phyloP scores from a whole-genome alignment of 106 monocot genomes.

The Vanilla planifolia region DNA sequence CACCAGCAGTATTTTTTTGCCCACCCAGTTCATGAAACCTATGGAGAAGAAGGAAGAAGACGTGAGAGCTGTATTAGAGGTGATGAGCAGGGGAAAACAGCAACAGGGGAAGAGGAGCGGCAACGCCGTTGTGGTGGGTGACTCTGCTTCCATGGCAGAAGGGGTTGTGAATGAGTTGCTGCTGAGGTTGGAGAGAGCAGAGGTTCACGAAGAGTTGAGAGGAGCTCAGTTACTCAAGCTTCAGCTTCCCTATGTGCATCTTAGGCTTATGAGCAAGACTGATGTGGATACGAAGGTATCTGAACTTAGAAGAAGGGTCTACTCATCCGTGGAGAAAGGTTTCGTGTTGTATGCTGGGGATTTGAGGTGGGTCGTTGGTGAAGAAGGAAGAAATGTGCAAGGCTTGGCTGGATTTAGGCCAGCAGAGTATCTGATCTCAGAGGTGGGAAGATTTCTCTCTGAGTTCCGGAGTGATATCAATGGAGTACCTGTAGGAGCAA shows the following conservation, averaged over 20 bases:
- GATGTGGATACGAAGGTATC: constrained; percentile 58
- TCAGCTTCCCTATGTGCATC: constrained; percentile 48
- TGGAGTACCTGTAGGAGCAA: constrained; percentile 12
- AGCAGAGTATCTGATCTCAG: constrained; percentile 46
- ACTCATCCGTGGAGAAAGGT: constrained; percentile 15
- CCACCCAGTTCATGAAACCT: constrained; percentile 37
- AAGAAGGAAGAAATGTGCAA: constrained; percentile 14
- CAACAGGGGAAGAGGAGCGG: constrained; percentile 40
- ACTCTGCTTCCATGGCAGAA: constrained; percentile 53
- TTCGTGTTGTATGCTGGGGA: constrained; percentile 62
- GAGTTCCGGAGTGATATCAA: constrained; percentile 28
- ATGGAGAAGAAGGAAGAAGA: constrained; percentile 42
- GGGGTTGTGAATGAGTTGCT: constrained; percentile 53
- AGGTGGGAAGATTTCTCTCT: constrained; percentile 50
- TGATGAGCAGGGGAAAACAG: constrained; percentile 42
- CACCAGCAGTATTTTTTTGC: constrained; percentile 19
- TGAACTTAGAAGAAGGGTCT: constrained; percentile 53
- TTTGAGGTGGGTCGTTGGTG: constrained; percentile 62
- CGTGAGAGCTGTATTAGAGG: constrained; percentile 47
- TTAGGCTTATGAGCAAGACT: constrained; percentile 49
- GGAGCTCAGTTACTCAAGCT: constrained; percentile 48
- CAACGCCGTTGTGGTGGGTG: constrained; percentile 64
- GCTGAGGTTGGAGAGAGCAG: constrained; percentile 58
- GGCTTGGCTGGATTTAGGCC: constrained; percentile 18
- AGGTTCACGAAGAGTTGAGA: constrained; percentile 68